Evolutionary conservation across 2,329 filamentous ascomycete species (phyloP).

Genomic region (Fusarium beomiforme): DNA sequence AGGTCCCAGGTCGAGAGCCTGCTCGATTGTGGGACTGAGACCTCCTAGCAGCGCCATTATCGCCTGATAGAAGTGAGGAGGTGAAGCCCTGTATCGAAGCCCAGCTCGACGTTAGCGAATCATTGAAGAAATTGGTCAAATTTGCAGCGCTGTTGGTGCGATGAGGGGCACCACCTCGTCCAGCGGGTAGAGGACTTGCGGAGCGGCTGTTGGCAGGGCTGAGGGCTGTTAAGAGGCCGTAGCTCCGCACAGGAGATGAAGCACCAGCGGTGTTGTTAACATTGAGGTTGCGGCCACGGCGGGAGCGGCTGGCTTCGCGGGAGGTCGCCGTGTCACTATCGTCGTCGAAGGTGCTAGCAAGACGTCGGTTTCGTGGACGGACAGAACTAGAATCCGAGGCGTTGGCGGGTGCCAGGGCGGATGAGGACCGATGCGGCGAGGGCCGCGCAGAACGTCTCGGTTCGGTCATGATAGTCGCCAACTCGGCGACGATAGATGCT

Average conservation of each 20-base stretch:
- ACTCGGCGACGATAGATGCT: conserved; percentile 47
- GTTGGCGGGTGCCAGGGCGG: conserved; percentile 55
- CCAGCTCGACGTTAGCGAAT: conserved; percentile 65
- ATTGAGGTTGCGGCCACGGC: conserved; percentile 35
- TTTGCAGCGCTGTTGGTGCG: conserved; percentile 51
- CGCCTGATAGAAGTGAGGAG: conserved; percentile 52
- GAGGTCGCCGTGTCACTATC: conserved; percentile 35
- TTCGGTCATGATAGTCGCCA: conserved; percentile 52
- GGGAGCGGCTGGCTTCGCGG: conserved; percentile 26
- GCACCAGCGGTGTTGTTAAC: conserved; percentile 24
- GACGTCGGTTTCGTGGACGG: conserved; percentile 63
- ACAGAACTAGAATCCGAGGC: conserved; percentile 53
- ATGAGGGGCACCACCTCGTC: conserved; percentile 47
- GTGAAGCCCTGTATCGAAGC: conserved; percentile 65
- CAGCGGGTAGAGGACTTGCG: conserved; percentile 60
- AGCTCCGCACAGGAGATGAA: conserved; percentile 49
- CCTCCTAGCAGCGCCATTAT: conserved; percentile 34
- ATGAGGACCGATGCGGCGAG: conserved; percentile 56
- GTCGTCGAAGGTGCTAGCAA: conserved; percentile 47
- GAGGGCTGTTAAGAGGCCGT: conserved; percentile 45
- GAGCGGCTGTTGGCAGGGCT: conserved; percentile 55
- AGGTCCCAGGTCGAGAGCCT: conserved; percentile 34
- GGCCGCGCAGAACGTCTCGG: conserved; percentile 43
- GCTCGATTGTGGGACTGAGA: conserved; percentile 39
- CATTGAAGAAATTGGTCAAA: conserved; percentile 56